Base-by-base conservation (phyloP, 352 stramenopile genomes). In the Pythium grandisporangium region DNA sequence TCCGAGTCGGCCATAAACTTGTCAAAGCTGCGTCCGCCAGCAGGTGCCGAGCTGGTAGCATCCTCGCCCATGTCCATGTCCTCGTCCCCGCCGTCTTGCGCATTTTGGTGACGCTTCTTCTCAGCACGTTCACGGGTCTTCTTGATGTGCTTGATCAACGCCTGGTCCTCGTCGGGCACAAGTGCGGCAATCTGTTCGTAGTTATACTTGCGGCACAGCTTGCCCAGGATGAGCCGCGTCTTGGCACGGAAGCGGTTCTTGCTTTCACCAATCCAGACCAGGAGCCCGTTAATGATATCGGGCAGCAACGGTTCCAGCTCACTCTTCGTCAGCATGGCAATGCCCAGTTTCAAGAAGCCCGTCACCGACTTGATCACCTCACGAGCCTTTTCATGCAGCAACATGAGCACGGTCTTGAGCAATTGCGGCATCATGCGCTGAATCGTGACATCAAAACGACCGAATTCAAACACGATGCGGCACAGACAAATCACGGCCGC, bases 341-440 rank as follows among this genome's bases (percentile, higher is more conserved):
- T 95, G 29, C 84, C 73, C 21, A 98, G 83, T 58, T 96, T 95
- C 54, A 98, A 90, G 61, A 98, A 98, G 32, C 90, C 84, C 34
- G 98, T 86, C 13, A 97, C 87, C 46, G 83, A 94, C 66, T 98
- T 98, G 37, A 96, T 97, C 40, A 98, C 93, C 61, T 98, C 95
- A 21, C 93, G 79, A 0, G 93, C 90, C 39, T 95, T 91, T 55
- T 97, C 93, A 53, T 97, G 84, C 39, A 97, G 59, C 40, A 93
- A 60, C 75, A 97, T 82, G 20, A 96, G 70, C 46, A 97, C 84
- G 2, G 89, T 97, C 63, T 94, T 81, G 26, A 98, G 66, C 22
- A 98, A 53, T 27, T 81, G 70, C 14, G 88, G 87, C 58, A 97
- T 84, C 38, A 90, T 66, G 4, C 70, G 54, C 24, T 66, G 64